Base-by-base conservation (phyloP, 2,329 filamentous ascomycete species). In the Neobulgaria alba region DNA sequence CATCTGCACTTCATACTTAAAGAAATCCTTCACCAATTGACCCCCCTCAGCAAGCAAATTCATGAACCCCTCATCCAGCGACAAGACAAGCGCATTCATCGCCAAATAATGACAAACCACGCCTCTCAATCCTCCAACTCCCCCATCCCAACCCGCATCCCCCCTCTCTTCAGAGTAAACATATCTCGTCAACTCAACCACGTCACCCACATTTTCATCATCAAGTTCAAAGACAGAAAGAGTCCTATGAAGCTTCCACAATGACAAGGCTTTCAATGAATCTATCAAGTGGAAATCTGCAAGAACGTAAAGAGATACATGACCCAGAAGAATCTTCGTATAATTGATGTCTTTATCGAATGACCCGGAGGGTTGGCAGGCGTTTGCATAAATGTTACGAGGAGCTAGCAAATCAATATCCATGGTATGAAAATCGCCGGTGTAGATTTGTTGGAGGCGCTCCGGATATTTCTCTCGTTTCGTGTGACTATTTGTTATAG, bases 181-280 rank as follows among this genome's bases (percentile, higher is more conserved):
- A 44, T 33, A 43, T 29, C 33, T 41, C 2, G 42, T 38, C 5
- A 51, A 36, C 3, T 45, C 39, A 3, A 46, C 32, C 9, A 50
- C 19, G 36, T 50, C 51, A 2, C 19, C 17, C 17, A 42, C 33
- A 36, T 47, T 53, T 14, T 46, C 37, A 9, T 38, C 21, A 14
- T 36, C 23, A 10, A 49, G 35, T 20, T 42, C 5, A 30, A 53
- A 52, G 8, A 42, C 29, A 29, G 39, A 41, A 5, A 53, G 32
- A 2, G 51, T 53, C 26, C 43, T 49, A 36, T 51, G 49, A 4
- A 53, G 45, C 15, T 52, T 53, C 34, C 42, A 45, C 2, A 53
- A 29, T 1, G 44, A 39, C n/a, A 53, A 26, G 2, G 39, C 41
- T 32, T 52, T 53, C 33, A 53, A 32, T 10, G 47, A 35, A n/a